These are phyloP conservation scores for Mortierella sp. DNA, from an alignment of 371 early-diverging fungal species.

Conservation along the genomic window DNA sequence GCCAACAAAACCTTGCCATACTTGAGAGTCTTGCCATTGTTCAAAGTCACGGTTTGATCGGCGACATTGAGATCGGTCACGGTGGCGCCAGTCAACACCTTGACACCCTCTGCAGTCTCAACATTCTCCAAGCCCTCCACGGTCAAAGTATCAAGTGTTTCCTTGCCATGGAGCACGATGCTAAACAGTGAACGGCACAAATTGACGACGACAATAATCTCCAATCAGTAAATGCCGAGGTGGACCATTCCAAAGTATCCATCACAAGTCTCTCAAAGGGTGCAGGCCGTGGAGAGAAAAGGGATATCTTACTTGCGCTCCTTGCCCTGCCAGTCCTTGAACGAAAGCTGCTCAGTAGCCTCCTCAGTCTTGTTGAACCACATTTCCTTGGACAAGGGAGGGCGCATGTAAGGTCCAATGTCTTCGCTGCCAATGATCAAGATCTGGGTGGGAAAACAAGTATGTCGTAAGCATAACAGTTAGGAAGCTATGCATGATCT, in stretches of 20 bases:
- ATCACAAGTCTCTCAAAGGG: too few relatives aligned
- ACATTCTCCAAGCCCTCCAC: constrained; percentile 39
- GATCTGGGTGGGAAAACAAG: constrained; percentile 44
- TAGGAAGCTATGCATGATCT: background rate
- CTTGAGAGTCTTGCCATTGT: constrained; percentile 66
- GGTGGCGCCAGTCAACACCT: constrained; percentile 59
- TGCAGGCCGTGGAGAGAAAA: too few relatives aligned
- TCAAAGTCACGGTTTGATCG: constrained; percentile 67
- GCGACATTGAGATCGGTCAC: constrained; percentile 72
- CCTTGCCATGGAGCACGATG: constrained; percentile 50
- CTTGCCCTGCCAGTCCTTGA: constrained; percentile 80
- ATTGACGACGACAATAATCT: background rate
- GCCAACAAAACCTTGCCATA: constrained; percentile 80
- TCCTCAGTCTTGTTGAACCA: constrained; percentile 73
- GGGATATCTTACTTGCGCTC: constrained; percentile 69
- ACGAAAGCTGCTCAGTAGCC: constrained; percentile 61
- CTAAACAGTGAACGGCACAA: too few relatives aligned
- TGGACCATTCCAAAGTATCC: too few relatives aligned
- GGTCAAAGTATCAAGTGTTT: constrained; percentile 35
- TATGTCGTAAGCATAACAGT: background rate
- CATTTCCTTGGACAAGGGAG: constrained; percentile 80
- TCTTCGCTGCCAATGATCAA: constrained; percentile 76
- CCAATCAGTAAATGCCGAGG: background rate
- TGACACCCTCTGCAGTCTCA: constrained; percentile 58
- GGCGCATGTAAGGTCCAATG: constrained; percentile 76